These are phyloP conservation scores for Penicillium canescens DNA, from an alignment of 495 filamentous ascomycete species.

Conservation along the genomic window DNA sequence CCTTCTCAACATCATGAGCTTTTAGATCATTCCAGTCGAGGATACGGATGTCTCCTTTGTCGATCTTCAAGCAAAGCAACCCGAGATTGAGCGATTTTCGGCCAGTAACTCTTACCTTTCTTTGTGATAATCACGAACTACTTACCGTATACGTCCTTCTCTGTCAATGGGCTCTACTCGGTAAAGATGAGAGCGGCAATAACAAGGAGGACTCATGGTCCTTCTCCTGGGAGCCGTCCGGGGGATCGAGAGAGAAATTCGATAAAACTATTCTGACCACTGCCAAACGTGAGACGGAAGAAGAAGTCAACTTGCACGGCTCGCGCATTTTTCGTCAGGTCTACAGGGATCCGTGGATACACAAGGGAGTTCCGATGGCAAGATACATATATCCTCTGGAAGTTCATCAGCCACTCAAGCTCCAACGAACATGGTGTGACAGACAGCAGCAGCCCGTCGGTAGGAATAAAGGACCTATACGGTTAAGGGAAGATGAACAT, in stretches of 20 bases:
- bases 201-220: not conserved
- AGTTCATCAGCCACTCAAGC: not conserved
- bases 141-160: not conserved
- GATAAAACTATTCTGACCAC: not conserved
- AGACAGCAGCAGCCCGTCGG: not conserved
- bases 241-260: not conserved
- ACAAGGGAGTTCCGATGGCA: not conserved
- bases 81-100: not conserved
- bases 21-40: not conserved
- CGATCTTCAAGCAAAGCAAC: conserved; percentile 2
- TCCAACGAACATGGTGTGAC: not conserved
- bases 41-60: not conserved
- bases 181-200: not conserved
- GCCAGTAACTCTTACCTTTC: not conserved
- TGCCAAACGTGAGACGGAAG: conserved; percentile 1
- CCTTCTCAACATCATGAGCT: not conserved
- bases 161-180: not conserved
- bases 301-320: conserved; percentile 1
- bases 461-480: not conserved
- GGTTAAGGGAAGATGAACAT: conserved; percentile 2
- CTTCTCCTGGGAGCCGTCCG: not conserved
- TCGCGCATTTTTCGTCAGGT: not conserved
- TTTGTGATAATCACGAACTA: not conserved
- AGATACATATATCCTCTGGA: not conserved
- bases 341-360: conserved; percentile 1